Percentiles rank a stretch among this genome's conserved stretches.
phyloP scores from a whole-genome alignment of 306 rosid species.

The Cicer cuneatum region DNA sequence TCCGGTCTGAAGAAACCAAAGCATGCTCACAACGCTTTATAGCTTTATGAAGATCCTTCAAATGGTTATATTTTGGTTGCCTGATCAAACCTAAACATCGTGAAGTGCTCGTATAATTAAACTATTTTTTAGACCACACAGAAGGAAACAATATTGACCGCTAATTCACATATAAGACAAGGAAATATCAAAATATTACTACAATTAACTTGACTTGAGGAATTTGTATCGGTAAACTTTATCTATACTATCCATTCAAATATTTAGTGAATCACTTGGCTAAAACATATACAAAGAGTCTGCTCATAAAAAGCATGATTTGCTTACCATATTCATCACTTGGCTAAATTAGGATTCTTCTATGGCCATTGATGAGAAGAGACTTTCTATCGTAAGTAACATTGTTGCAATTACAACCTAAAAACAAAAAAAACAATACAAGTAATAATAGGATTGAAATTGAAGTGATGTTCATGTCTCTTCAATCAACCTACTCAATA shows the following conservation, averaged over 20 bases:
- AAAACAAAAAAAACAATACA: slow-evolving; percentile 46
- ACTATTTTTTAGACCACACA: slow-evolving; percentile 13
- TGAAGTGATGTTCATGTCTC: slow-evolving; percentile 64
- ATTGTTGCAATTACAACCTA: slow-evolving; percentile 57
- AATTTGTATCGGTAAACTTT: not conserved
- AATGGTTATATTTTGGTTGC: slow-evolving; percentile 85
- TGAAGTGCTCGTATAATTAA: slow-evolving; percentile 2
- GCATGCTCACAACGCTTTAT: slow-evolving; percentile 81
- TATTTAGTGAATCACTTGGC: slow-evolving; percentile 15
- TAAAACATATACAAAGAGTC: slow-evolving; percentile 4
- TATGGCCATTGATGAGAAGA: slow-evolving; percentile 81
- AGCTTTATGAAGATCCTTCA: slow-evolving; percentile 82
- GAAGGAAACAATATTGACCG: not conserved
- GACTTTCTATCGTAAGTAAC: slow-evolving; percentile 84
- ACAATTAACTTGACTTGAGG: too few species aligned
- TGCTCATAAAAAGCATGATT: slow-evolving; percentile 24
- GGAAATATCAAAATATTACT: too few species aligned
- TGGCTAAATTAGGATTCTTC: slow-evolving; percentile 89
- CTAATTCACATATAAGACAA: too few species aligned
- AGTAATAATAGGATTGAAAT: slow-evolving; percentile 58
- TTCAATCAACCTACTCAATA: not conserved
- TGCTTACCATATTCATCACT: slow-evolving; percentile 91
- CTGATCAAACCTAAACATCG: slow-evolving; percentile 74
- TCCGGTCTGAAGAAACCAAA: slow-evolving; percentile 81
- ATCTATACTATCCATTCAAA: slow-evolving; percentile 19